A percentile compares a stretch with the other conserved stretches of the same genome.
Evolutionary conservation across 306 rosid species (phyloP).

Genomic region (Rosa persica): DNA sequence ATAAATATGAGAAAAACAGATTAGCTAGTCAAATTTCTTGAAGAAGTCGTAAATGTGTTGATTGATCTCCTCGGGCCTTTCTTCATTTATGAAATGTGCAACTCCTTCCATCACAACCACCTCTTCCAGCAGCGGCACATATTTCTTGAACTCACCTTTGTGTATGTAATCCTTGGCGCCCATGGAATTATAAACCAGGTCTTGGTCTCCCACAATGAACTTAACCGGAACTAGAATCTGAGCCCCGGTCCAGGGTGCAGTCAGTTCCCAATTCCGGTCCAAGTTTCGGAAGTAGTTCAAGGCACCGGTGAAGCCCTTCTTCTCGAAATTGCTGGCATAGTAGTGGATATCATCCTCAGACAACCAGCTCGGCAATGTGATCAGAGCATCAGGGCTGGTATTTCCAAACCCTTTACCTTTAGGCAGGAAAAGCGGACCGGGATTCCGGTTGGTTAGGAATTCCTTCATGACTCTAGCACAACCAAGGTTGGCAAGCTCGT

Average conservation of each 20-base stretch:
- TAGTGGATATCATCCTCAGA: constrained; percentile 24
- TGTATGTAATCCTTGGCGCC: constrained; percentile 31
- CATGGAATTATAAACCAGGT: constrained; percentile 21
- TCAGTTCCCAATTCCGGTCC: constrained; percentile 32
- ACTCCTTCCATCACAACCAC: constrained; percentile 36
- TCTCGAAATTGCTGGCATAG: constrained; percentile 21
- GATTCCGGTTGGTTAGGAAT: constrained; percentile 4
- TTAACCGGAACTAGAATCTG: constrained; percentile 27
- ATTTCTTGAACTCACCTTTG: constrained; percentile 24
- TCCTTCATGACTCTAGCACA: constrained; percentile 20
- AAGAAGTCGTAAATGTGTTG: constrained; percentile 28
- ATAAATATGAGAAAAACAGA: background rate
- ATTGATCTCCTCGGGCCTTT: constrained; percentile 28
- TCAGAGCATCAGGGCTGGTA: background rate
- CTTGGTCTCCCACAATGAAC: constrained; percentile 29
- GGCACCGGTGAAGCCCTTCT: constrained; percentile 33
- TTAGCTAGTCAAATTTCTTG: constrained; percentile 14
- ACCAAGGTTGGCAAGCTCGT: background rate
- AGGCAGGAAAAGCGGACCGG: constrained; percentile 26
- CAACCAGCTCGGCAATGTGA: constrained; percentile 29
- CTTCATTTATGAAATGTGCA: constrained; percentile 35
- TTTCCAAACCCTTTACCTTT: constrained; percentile 23
- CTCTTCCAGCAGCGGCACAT: constrained; percentile 25
- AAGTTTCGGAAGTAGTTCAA: constrained; percentile 28
- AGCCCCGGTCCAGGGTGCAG: constrained; percentile 35